These are phyloP conservation scores for Cryphonectria naterciae DNA, from an alignment of 2,329 filamentous ascomycete species.

Conservation along the genomic window DNA sequence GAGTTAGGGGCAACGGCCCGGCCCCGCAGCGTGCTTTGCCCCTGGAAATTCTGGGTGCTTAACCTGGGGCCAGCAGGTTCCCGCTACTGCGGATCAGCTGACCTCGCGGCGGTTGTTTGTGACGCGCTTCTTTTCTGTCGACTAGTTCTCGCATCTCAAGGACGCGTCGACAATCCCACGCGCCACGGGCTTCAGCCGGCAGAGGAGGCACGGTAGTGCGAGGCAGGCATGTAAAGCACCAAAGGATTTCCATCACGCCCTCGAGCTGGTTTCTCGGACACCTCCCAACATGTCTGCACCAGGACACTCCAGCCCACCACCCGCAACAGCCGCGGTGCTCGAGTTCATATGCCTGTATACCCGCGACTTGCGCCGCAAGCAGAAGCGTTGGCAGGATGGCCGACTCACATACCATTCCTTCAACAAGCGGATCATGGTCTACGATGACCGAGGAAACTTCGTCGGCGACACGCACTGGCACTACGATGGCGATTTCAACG, in stretches of 20 bases:
- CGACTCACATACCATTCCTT: slow-evolving; percentile 85
- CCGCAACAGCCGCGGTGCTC: slow-evolving; percentile 73
- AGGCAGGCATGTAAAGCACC: not conserved
- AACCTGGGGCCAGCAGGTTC: not conserved
- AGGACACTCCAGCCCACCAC: slow-evolving; percentile 37
- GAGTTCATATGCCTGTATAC: slow-evolving; percentile 89
- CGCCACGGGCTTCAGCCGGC: not conserved
- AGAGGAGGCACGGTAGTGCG: not conserved
- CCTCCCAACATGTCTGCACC: slow-evolving; percentile 17
- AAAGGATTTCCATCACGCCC: not conserved
- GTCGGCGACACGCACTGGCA: slow-evolving; percentile 86
- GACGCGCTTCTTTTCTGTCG: not conserved
- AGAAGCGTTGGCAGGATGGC: slow-evolving; percentile 94
- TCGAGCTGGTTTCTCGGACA: not conserved
- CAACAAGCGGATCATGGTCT: slow-evolving; percentile 90
- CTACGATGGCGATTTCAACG: slow-evolving; percentile 67
- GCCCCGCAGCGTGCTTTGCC: not conserved
- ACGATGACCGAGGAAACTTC: slow-evolving; percentile 78
- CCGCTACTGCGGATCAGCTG: slow-evolving; percentile 18
- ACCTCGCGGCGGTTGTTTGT: slow-evolving; percentile 20
- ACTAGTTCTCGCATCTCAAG: not conserved
- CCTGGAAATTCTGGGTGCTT: not conserved
- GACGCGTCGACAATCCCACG: slow-evolving; percentile 20
- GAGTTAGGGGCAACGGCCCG: not conserved
- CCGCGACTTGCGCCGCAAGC: slow-evolving; percentile 80